Conservation (phyloP, 1,139 yeast species). For the Suhomyces choctaworum region DNA sequence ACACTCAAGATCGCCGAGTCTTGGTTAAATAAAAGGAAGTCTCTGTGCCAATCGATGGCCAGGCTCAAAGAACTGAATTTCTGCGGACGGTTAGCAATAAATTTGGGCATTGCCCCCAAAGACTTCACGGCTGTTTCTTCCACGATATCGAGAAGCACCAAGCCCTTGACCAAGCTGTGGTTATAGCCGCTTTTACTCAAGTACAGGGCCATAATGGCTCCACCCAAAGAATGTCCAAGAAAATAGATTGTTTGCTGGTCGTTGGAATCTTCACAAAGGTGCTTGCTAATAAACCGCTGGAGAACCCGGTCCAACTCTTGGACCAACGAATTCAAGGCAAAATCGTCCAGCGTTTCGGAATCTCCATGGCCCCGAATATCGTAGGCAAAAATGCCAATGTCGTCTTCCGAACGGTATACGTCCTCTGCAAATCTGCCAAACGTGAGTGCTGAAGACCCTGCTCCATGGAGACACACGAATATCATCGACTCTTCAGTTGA, state of each 20-base stretch:
- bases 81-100: conserved; percentile 62
- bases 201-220: conserved; percentile 69
- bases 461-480: conserved; percentile 87
- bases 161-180: conserved; percentile 50
- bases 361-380: conserved; percentile 88
- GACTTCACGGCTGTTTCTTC: conserved; percentile 88
- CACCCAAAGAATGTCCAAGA: conserved; percentile 93
- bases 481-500: conserved; percentile 45
- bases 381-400: conserved; percentile 63
- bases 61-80: conserved; percentile 50
- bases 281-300: conserved; percentile 30
- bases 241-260: conserved; percentile 37
- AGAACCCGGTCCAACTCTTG: conserved; percentile 58
- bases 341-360: conserved; percentile 34
- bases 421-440: conserved; percentile 56
- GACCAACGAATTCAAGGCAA: conserved; percentile 51
- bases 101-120: conserved; percentile 61
- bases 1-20: conserved; percentile 75
- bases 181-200: conserved; percentile 17
- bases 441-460: conserved; percentile 84
- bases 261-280: conserved; percentile 12
- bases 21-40: conserved; percentile 52
- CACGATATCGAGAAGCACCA: conserved; percentile 83
- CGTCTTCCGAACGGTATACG: conserved; percentile 19
- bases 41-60: conserved; percentile 85